Evolutionary conservation across 768 basidiomycete species (phyloP), one percentile per base, ranked within the genome.

Genomic region (Botryobasidium botryosum): DNA sequence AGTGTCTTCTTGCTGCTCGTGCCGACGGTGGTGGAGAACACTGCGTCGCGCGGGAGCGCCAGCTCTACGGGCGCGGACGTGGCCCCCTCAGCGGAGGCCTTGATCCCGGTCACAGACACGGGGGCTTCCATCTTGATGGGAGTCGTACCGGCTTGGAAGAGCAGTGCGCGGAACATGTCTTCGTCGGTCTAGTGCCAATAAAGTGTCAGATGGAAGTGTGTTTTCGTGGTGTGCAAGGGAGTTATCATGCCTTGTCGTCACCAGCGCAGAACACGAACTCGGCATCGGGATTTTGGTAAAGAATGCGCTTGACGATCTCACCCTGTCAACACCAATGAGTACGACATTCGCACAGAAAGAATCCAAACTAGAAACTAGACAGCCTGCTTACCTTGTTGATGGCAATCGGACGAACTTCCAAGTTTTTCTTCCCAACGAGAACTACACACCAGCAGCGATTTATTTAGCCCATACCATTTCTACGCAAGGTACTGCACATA

Each of bases 261-360:
- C 92, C 92, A 1, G 91, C 92, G 58, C 92, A 99, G 67, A 96
- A 92, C 60, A 96, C 70, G 56, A 96, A 90, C 59, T 94, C 86
- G 36, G 86, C 78, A 48, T 92, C 87, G 2, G 91, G 84, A 68
- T 96, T 80, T 61, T 78, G 67, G 69, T 91, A 97, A 46, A 94
- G 58, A 48, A 97, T 77, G 37, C 88, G 70, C 68, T 91, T 91
- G 57, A 96, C 91, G 56, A 97, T 96, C 67, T 97, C 92, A 43
- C 92, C 92, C n/a, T n/a, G 71, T 71, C 47, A 27, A 2, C n/a
- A 17, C 18, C 15, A 27, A 37, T 48, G 21, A 18, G 31, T 15
- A 40, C 6, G 10, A 26, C 17, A 8, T n/a, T n/a, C 17, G 17
- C 17, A 6, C 7, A 8, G 12, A 8, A 24, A 40, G 8, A 40